These are phyloP conservation scores for Leccinellum rugosiceps DNA, from an alignment of 768 basidiomycete species.

Conservation along the genomic window DNA sequence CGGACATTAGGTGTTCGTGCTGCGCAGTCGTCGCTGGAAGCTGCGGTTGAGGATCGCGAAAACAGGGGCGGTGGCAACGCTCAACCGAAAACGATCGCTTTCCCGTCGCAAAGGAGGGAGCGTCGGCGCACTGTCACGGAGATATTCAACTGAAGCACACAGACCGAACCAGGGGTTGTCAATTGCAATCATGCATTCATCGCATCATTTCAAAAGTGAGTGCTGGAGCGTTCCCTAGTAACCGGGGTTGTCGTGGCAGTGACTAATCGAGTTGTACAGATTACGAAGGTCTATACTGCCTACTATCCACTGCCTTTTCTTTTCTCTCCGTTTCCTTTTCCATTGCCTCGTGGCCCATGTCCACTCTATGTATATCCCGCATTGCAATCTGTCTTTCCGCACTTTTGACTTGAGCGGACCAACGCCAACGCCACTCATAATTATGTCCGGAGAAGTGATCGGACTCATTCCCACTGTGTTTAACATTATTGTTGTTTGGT, in stretches of 20 bases:
- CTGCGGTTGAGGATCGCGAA: constrained; percentile 28
- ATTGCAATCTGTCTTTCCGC: constrained; percentile 3
- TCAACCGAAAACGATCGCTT: constrained; percentile 38
- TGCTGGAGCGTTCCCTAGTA: not conserved
- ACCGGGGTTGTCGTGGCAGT: not conserved
- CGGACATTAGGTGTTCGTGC: constrained; percentile 38
- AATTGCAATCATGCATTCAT: constrained; percentile 2
- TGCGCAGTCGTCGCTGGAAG: constrained; percentile 47
- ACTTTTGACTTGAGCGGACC: constrained; percentile 18
- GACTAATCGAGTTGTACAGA: not conserved
- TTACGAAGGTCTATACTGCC: constrained; percentile 17
- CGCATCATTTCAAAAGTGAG: constrained; percentile 18
- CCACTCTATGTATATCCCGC: not conserved
- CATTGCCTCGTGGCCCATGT: not conserved
- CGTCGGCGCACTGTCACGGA: constrained; percentile 52
- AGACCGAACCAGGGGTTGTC: constrained; percentile 3
- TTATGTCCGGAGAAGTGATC: not conserved
- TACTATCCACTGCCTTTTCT: constrained; percentile 9
- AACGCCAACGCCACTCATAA: constrained; percentile 4
- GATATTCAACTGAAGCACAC: constrained; percentile 34
- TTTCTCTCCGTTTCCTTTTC: not conserved
- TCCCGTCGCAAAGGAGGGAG: constrained; percentile 35
- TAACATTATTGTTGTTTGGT: constrained; percentile 31
- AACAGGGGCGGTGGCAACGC: constrained; percentile 24
- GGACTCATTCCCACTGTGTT: constrained; percentile 21